Evolutionary conservation across 192 early-diverging fungal genomes (phyloP).

Genomic region (Mortierella hygrophila): DNA sequence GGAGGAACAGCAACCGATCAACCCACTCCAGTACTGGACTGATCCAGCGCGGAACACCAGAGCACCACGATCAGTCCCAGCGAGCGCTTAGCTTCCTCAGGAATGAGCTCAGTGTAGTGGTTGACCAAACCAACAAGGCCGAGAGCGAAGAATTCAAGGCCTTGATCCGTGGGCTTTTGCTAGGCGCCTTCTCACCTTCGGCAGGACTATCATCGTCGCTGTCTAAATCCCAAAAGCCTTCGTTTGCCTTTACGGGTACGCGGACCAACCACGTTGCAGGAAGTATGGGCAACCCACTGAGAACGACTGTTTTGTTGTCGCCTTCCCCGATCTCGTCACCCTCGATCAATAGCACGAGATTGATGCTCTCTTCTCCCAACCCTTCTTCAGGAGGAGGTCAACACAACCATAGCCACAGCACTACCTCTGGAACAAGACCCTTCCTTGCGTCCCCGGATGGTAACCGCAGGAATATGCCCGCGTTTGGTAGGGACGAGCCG

Average conservation of each 20-base stretch:
- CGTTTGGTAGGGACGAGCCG: conserved; percentile 8
- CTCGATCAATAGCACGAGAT: neutral
- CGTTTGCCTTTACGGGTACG: conserved; percentile 10
- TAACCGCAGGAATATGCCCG: neutral
- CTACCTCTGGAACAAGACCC: conserved; percentile 3
- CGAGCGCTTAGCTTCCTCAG: conserved; percentile 86
- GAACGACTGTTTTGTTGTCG: conserved; percentile 31
- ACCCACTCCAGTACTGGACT: neutral
- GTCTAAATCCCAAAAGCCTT: neutral
- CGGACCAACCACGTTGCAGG: neutral
- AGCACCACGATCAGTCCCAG: conserved; percentile 52
- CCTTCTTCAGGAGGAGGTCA: neutral
- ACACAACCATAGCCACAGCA: neutral
- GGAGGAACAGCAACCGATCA: neutral
- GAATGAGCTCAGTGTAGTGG: conserved; percentile 74
- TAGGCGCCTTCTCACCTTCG: conserved; percentile 30
- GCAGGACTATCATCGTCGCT: neutral
- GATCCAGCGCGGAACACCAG: conserved; percentile 29
- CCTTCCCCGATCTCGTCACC: conserved; percentile 44
- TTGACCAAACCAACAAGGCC: conserved; percentile 69
- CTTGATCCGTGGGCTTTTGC: conserved; percentile 33
- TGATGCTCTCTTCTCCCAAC: conserved; percentile 19
- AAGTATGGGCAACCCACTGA: conserved; percentile 12
- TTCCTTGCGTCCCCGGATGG: conserved; percentile 20
- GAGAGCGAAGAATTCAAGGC: conserved; percentile 60